Base-by-base conservation (phyloP, 2,329 filamentous ascomycete genomes). In the Colletotrichum horii region DNA sequence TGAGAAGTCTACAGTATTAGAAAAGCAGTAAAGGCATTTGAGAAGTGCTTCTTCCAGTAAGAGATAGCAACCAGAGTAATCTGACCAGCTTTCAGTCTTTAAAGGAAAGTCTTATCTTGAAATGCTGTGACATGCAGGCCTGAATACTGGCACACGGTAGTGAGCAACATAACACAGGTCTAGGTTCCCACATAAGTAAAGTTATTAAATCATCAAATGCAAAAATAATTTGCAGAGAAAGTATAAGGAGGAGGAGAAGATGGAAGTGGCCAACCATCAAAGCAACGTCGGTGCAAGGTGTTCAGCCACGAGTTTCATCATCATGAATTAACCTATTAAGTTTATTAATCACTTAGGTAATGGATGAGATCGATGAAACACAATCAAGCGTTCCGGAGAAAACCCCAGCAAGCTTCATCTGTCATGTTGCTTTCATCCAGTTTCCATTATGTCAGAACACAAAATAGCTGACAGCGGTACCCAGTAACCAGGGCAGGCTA, bases 361-460 rank as follows among this genome's bases (percentile, higher is more conserved):
- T 52, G 43, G 43, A 22, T 22, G 11, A 52, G 43, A 52, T 52
- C 43, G 43, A 52, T 52, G 43, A 52, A 22, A 22, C 43, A 52
- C n/a, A 52, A 52, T 52, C 43, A 52, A 52, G 6, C 3, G 43
- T 22, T 52, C 43, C 43, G n/a, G n/a, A 52, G 43, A 22, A 52
- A 22, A 4, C 6, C 43, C 43, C 43, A 22, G 43, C 43, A 52
- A 52, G n/a, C 43, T 24, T 52, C 43, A 14, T 52, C 43, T 52
- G n/a, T 52, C 43, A 52, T 52, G 43, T 52, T 14, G 43, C 43
- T 24, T 52, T 52, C 43, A 52, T 24, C 43, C 43, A 52, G 43
- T 52, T 52, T 52, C 43, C 43, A 52, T 52, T 52, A 52, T 52
- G 43, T 52, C 43, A 52, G 43, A 52, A 52, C 43, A 52, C n/a